Conservation (phyloP, 768 basidiomycete genomes). For the Russula sp. region DNA sequence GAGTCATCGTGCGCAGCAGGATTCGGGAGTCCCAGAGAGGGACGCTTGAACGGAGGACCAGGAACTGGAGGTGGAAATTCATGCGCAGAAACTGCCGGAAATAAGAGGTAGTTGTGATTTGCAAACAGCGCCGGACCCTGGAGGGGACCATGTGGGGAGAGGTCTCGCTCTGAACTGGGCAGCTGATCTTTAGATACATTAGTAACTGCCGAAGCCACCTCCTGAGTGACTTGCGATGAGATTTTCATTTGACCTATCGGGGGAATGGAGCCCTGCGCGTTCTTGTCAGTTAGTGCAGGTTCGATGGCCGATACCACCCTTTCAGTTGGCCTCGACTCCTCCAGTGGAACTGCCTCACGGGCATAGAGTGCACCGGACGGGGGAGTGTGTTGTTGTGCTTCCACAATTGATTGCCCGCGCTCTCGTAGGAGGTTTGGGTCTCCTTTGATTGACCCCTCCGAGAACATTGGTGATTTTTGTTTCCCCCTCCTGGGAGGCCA, state of each 20-base stretch:
- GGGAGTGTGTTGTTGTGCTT: not conserved
- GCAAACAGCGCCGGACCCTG: not conserved
- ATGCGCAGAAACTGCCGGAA: not conserved
- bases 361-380: not conserved
- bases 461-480: not conserved
- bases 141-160: not conserved
- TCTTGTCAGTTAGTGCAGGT: not conserved
- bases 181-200: not conserved
- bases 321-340: not conserved
- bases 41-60: slow-evolving; percentile 4
- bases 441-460: not conserved
- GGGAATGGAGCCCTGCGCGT: not conserved
- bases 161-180: not conserved
- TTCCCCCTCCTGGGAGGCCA: slow-evolving; percentile 4
- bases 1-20: not conserved
- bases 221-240: not conserved
- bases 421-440: not conserved
- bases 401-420: not conserved
- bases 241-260: not conserved
- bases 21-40: not conserved
- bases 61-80: not conserved
- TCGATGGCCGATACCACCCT: not conserved
- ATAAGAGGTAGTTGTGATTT: slow-evolving; percentile 4
- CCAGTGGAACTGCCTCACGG: not conserved
- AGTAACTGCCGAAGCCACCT: not conserved